Conservation (phyloP, 164 flowering plant species). For the Tetrastigma voinierianum region DNA sequence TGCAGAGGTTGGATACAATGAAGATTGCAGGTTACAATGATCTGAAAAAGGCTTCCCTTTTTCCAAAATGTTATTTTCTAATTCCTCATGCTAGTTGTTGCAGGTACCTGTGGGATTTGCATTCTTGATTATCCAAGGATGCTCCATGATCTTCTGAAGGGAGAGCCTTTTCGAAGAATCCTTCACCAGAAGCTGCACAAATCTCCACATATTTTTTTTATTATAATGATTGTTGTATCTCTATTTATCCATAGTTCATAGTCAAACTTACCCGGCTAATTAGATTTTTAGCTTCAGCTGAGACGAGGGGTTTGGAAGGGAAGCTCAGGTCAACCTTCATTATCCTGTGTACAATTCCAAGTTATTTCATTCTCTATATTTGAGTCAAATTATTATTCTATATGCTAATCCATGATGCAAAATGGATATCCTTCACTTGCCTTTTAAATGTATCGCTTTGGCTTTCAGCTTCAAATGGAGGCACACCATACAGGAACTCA, state of each 20-base stretch:
- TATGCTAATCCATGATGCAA: background rate
- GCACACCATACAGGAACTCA: slow-evolving; percentile 86
- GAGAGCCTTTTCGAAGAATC: slow-evolving; percentile 83
- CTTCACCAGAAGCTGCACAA: slow-evolving; percentile 80
- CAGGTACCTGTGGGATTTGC: slow-evolving; percentile 52
- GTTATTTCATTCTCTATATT: background rate
- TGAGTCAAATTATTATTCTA: too few relatives aligned
- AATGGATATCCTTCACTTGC: slow-evolving; percentile 24
- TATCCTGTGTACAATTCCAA: slow-evolving; percentile 52
- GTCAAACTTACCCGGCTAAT: slow-evolving; percentile 50
- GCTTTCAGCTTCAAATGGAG: slow-evolving; percentile 93
- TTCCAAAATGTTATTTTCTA: background rate
- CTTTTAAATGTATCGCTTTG: slow-evolving; percentile 75
- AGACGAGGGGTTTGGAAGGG: slow-evolving; percentile 60
- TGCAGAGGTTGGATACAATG: too few relatives aligned
- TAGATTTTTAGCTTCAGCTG: slow-evolving; percentile 72
- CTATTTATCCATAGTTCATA: background rate
- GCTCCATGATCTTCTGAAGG: slow-evolving; percentile 75
- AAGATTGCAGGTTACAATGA: too few relatives aligned
- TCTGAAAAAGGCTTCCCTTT: background rate
- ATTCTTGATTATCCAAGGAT: slow-evolving; percentile 85
- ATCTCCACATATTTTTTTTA: background rate
- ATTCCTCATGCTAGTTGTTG: slow-evolving; percentile 19
- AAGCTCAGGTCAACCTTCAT: slow-evolving; percentile 72
- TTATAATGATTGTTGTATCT: background rate